phyloP scores from a whole-genome alignment of 345 rosid species.

The Euphorbia lathyris region DNA sequence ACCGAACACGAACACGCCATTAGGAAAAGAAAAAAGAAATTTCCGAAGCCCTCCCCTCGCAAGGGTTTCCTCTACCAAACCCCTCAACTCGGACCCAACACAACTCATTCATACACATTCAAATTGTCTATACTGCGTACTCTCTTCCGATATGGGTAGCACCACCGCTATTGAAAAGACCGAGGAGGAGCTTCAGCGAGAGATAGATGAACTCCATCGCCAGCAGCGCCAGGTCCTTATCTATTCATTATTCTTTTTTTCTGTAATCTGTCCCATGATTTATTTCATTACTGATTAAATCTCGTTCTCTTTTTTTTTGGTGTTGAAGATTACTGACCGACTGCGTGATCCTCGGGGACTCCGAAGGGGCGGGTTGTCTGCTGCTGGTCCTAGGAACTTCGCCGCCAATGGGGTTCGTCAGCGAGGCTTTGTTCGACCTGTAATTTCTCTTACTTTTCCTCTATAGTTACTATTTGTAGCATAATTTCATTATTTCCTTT shows the following conservation, averaged over 20 bases:
- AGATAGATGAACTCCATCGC: conserved; percentile 88
- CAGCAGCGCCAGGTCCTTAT: conserved; percentile 75
- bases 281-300: neutral
- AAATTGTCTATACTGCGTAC: too few relatives aligned
- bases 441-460: conserved; percentile 15
- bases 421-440: conserved; percentile 64
- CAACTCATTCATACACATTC: too few relatives aligned
- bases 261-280: neutral
- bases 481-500: neutral
- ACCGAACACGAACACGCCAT: too few relatives aligned
- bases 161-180: conserved; percentile 60
- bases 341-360: conserved; percentile 92
- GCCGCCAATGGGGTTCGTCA: conserved; percentile 56
- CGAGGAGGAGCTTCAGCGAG: conserved; percentile 70
- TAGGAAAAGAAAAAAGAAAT: too few relatives aligned
- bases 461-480: neutral
- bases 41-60: too few relatives aligned
- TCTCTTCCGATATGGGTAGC: conserved; percentile 12
- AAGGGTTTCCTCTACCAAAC: too few relatives aligned
- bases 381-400: conserved; percentile 56
- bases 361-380: conserved; percentile 69
- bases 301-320: neutral
- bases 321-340: conserved; percentile 71
- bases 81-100: too few relatives aligned
- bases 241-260: too few relatives aligned